Evolutionary conservation across 1,284 basidiomycete genomes (phyloP), one percentile per base, ranked within the genome.

Genomic region (Flammula alnicola): DNA sequence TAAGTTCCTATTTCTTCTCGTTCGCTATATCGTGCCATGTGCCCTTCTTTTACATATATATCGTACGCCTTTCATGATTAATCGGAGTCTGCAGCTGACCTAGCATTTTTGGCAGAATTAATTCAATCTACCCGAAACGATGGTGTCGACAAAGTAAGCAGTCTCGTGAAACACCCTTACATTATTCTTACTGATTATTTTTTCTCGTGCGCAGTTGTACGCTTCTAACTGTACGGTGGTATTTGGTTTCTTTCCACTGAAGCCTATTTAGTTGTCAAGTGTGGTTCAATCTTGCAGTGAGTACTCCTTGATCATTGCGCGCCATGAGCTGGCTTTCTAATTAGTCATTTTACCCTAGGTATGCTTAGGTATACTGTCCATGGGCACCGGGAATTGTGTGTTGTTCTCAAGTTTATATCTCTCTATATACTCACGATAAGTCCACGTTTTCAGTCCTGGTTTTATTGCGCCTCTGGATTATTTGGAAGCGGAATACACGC

Each of bases 11-110:
- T 81, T 79, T 59, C 60, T 80, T 26, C 52, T 75, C 29, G 68
- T 77, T 26, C 76, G 79, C 11, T 80, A 81, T 52, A 40, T 63
- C n/a, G 73, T 81, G 5, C 72, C 77, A 2, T 43, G 58, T 3
- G 63, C 61, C 3, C 66, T 79, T 46, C 53, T 75, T 12, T 46
- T 73, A 2, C 67, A 71, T 32, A 62, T 65, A 5, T 63, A 70
- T 40, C 71, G 79, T 78, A 40, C 58, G 72, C 60, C 17, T 7
- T 30, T 14, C 5, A 5, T 11, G 25, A 25, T 20, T 6, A 32
- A 23, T 31, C 19, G 22, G 12, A 14, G 11, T 29, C 23, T 17
- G 22, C 8, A 5, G 20, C 30, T 41, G 6, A 35, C 3, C 11
- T 26, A 8, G 32, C n/a, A 26, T 17, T 7, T 32, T 25, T 23